These are phyloP conservation scores for Diplosphaera chodatii DNA, from an alignment of 139 green algal genomes.

Conservation along the genomic window DNA sequence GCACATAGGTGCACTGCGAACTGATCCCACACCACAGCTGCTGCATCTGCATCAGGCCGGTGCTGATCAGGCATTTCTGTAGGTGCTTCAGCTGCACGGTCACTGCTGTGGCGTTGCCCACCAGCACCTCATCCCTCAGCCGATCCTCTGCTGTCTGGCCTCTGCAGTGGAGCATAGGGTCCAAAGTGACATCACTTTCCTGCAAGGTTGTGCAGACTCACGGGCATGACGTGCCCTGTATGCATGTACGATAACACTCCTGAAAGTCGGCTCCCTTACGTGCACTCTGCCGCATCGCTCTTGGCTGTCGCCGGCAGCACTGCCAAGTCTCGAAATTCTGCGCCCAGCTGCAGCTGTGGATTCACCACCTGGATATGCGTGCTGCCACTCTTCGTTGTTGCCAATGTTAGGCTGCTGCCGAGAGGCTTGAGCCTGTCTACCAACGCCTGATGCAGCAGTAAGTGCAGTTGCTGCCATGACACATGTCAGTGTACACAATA, in stretches of 20 bases:
- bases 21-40: constrained; percentile 56
- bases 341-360: constrained; percentile 33
- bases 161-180: no score
- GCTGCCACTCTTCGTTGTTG: constrained; percentile 45
- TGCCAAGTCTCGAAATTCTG: constrained; percentile 41
- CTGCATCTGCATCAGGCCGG: constrained; percentile 37
- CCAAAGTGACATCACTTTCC: no score
- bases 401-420: constrained; percentile 34
- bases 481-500: no score
- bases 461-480: not conserved
- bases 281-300: constrained; percentile 3
- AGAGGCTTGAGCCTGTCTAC: constrained; percentile 60
- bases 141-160: constrained; percentile 26
- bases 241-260: no score
- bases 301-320: constrained; percentile 31
- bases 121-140: constrained; percentile 37
- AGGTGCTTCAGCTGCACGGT: constrained; percentile 60
- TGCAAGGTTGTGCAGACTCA: no score
- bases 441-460: constrained; percentile 25
- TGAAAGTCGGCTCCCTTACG: constrained; percentile 3
- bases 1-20: constrained; percentile 36
- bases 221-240: not conserved
- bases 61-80: constrained; percentile 39
- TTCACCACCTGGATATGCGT: constrained; percentile 48
- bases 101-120: constrained; percentile 25